These are phyloP conservation scores for Corynascus novoguineensis DNA, from an alignment of 495 filamentous ascomycete species.

Conservation along the genomic window DNA sequence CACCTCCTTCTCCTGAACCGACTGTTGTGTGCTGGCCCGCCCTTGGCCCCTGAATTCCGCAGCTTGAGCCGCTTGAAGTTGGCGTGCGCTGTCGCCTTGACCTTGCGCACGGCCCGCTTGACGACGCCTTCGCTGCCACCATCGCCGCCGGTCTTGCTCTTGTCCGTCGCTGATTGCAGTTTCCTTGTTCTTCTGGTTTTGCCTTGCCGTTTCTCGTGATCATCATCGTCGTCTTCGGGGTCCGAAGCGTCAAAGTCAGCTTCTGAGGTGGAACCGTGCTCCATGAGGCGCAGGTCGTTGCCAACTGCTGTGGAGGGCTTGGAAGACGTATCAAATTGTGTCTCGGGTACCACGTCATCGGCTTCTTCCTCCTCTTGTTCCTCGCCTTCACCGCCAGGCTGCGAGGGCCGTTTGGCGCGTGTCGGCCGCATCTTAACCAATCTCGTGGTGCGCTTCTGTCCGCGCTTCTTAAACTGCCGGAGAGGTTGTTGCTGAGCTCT, in stretches of 20 bases:
- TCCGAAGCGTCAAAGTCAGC: constrained; percentile 11
- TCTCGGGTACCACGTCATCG: constrained; percentile 38
- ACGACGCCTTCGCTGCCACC: constrained; percentile 45
- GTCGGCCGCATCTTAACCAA: constrained; percentile 64
- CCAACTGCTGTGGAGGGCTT: constrained; percentile 17
- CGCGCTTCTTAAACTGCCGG: constrained; percentile 82
- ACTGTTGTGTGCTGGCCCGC: constrained; percentile 43
- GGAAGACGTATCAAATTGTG: constrained; percentile 29
- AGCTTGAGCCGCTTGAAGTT: constrained; percentile 84
- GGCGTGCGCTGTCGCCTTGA: constrained; percentile 67
- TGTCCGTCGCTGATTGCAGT: constrained; percentile 22
- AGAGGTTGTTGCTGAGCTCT: constrained; percentile 41
- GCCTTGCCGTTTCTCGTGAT: constrained; percentile 28
- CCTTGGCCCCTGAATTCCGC: constrained; percentile 53
- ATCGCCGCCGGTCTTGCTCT: constrained; percentile 28
- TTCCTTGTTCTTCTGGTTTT: constrained; percentile 22
- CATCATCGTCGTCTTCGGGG: constrained; percentile 24
- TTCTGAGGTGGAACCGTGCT: background rate
- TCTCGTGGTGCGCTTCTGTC: constrained; percentile 81
- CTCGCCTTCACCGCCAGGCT: constrained; percentile 9
- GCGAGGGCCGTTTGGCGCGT: constrained; percentile 34
- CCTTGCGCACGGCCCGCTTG: constrained; percentile 57
- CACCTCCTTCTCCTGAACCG: constrained; percentile 45
- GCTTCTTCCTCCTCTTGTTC: constrained; percentile 18
- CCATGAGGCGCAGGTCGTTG: constrained; percentile 13